Evolutionary conservation across 306 rosid species (phyloP).

Genomic region (Prunus armeniaca): DNA sequence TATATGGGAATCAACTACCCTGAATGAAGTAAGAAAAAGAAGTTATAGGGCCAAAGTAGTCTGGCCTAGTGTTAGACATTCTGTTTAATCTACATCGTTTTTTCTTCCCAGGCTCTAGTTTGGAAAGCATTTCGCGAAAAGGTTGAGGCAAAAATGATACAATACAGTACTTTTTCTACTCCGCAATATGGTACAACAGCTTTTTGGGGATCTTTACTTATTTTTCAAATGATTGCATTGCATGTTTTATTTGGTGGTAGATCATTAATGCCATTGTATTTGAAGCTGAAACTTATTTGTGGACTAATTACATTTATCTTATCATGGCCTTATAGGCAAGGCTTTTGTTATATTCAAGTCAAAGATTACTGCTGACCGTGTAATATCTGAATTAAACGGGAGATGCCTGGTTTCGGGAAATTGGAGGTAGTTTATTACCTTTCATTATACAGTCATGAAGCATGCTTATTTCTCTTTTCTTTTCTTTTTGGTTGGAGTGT

Average conservation of each 20-base stretch:
- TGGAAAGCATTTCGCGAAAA: constrained; percentile 39
- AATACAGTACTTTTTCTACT: constrained; percentile 23
- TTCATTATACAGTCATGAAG: background rate
- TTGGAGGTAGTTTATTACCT: constrained; percentile 45
- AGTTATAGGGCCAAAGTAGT: constrained; percentile 8
- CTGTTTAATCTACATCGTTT: constrained; percentile 10
- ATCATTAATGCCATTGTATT: background rate
- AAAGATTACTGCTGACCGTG: constrained; percentile 41
- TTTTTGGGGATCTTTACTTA: background rate
- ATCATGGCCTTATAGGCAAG: constrained; percentile 41
- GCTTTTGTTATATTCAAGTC: constrained; percentile 65
- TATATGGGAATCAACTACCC: background rate
- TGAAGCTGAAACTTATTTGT: background rate
- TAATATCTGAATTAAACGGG: constrained; percentile 30
- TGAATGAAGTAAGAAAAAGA: background rate
- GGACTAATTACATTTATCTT: constrained; percentile 12
- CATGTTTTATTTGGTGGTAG: background rate
- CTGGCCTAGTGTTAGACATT: background rate
- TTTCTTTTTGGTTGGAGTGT: background rate
- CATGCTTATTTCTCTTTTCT: background rate
- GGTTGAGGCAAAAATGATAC: constrained; percentile 54
- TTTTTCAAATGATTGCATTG: background rate
- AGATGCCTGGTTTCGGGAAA: constrained; percentile 52
- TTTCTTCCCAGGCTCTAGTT: constrained; percentile 45
- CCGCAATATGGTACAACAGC: constrained; percentile 39